A percentile compares a stretch with the other conserved stretches of the same genome.
phyloP scores from a whole-genome alignment of 2,329 filamentous ascomycete genomes.

The Neonectria magnoliae region DNA sequence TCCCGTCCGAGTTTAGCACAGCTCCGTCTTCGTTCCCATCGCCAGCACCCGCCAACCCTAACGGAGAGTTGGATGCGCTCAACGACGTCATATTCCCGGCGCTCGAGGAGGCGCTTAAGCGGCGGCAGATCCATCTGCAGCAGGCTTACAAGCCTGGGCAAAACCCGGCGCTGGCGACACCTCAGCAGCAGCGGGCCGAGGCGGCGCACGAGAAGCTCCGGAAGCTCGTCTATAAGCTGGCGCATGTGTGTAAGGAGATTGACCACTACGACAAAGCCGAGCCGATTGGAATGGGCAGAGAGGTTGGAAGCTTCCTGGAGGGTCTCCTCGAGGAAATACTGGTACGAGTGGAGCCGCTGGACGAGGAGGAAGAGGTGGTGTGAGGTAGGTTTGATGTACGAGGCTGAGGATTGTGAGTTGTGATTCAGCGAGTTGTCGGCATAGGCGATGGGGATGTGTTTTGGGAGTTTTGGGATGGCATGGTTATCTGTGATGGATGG shows the following conservation, averaged over 20 bases:
- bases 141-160: constrained; percentile 56
- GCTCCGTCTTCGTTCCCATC: constrained; percentile 64
- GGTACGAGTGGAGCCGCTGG: constrained; percentile 87
- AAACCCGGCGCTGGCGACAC: constrained; percentile 58
- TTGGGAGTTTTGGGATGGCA: constrained; percentile 24
- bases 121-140: constrained; percentile 73
- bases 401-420: constrained; percentile 1
- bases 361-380: constrained; percentile 68
- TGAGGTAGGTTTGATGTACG: constrained; percentile 33
- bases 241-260: constrained; percentile 86
- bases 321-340: constrained; percentile 93
- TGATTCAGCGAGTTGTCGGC: constrained; percentile 15
- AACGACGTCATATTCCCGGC: constrained; percentile 94
- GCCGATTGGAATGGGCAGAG: constrained; percentile 92
- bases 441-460: constrained; percentile 8
- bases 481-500: constrained; percentile 16
- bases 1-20: constrained; percentile 43
- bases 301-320: constrained; percentile 88
- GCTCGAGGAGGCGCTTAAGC: constrained; percentile 87
- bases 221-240: constrained; percentile 83
- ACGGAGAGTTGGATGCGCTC: constrained; percentile 83
- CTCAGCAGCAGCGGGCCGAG: constrained; percentile 74
- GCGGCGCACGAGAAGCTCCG: constrained; percentile 84
- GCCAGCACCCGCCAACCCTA: constrained; percentile 65
- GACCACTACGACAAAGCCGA: constrained; percentile 87